Base-by-base conservation (phyloP, 208 protist species). In the Crithidia acanthocephali region DNA sequence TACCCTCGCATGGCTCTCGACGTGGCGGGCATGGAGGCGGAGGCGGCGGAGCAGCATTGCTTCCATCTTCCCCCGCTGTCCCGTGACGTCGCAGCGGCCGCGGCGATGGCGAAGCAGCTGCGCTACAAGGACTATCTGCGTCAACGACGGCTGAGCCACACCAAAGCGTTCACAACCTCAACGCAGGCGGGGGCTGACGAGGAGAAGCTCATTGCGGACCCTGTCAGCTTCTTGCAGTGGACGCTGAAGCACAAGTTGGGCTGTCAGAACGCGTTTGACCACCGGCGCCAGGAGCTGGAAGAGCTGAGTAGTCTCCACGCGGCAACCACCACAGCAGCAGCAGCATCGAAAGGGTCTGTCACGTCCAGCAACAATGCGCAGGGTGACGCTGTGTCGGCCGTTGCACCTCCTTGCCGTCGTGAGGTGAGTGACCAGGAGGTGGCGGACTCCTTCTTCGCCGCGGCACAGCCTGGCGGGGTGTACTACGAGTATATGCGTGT, bases 401-500 rank as follows among this genome's bases (percentile, higher is more conserved):
- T 50, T 42, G 9, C 37, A 15, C 13, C 37, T 42, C 9, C 18
- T 16, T 50, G 15, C 20, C 45, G 45, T 22, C 45, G 45, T 50
- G 57, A 32, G 70, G 62, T 86, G 30, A 72, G 64, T 0, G 90
- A 95, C 33, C 73, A 45, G 2, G 76, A 82, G 32, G 91, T 97
- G 13, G 82, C 83, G 25, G 55, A 82, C 27, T 91, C 80, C 68
- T 97, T 94, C 78, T 76, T 95, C 55, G 45, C 52, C 1, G 81
- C 79, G 15, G 80, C 83, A 20, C 73, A 71, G 40, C 81, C 81
- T 18, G 90, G 87, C 8, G 90, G 90, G 0, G 86, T 90, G 3
- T 94, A 92, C 68, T 76, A 90, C 67, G 88, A 91, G 32, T 95
- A 94, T 69, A 51, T 97, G 20, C 77, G 74, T 13, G 61, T 59